A percentile compares a stretch with the other conserved stretches of the same genome.
These are phyloP conservation scores for Coix lacrymajobi DNA, from an alignment of 176 grass and related monocot genomes.

Conservation along the genomic window DNA sequence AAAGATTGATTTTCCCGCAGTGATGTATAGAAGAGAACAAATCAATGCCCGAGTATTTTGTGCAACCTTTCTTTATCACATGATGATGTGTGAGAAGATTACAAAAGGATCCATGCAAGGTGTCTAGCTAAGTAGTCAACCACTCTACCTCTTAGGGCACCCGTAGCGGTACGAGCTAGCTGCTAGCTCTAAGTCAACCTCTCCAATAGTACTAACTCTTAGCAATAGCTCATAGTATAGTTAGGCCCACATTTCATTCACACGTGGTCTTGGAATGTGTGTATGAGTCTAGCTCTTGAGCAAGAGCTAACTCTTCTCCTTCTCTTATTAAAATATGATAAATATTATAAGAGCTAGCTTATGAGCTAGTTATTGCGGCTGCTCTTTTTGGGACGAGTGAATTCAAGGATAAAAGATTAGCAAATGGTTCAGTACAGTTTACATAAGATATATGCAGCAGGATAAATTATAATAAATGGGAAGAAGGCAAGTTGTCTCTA, in stretches of 20 bases:
- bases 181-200: too few relatives aligned
- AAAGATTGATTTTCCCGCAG: too few relatives aligned
- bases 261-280: too few relatives aligned
- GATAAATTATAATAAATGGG: slow-evolving; percentile 1
- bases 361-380: too few relatives aligned
- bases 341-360: too few relatives aligned
- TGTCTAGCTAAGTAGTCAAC: slow-evolving; percentile 19
- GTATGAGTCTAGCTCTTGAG: too few relatives aligned
- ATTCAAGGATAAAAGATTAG: slow-evolving; percentile 21
- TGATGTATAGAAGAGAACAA: slow-evolving; percentile 21
- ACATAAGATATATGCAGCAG: not conserved
- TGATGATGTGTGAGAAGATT: slow-evolving; percentile 1
- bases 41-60: not conserved
- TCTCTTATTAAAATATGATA: too few relatives aligned
- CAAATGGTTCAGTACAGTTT: slow-evolving; percentile 19
- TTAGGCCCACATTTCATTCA: too few relatives aligned
- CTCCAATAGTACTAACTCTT: too few relatives aligned
- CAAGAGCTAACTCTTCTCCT: too few relatives aligned
- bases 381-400: slow-evolving; percentile 33
- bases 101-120: slow-evolving; percentile 27
- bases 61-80: slow-evolving; percentile 6
- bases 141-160: slow-evolving; percentile 16
- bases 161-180: too few relatives aligned
- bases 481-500: slow-evolving; percentile 15
- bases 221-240: too few relatives aligned